A percentile compares a stretch with the other conserved stretches of the same genome.
phyloP scores from a whole-genome alignment of 2,329 filamentous ascomycete species.

The Aaosphaeria pasadenensis region DNA sequence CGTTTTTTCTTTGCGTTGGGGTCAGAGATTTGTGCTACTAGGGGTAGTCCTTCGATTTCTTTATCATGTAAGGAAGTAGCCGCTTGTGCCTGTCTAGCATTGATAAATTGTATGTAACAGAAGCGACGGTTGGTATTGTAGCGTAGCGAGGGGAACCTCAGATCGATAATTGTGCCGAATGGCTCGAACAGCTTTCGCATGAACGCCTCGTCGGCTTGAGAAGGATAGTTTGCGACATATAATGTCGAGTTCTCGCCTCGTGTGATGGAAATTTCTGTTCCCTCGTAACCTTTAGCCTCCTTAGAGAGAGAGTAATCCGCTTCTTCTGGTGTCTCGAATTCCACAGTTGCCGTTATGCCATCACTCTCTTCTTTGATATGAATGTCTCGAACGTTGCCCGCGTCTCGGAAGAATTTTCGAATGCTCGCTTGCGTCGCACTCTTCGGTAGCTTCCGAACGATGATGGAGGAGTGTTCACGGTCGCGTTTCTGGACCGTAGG shows the following conservation, averaged over 20 bases:
- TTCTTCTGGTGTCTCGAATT: slow-evolving; percentile 80
- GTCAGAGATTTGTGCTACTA: slow-evolving; percentile 81
- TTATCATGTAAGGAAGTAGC: slow-evolving; percentile 73
- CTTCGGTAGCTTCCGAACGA: slow-evolving; percentile 72
- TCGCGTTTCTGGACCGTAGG: slow-evolving; percentile 64
- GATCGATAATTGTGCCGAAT: slow-evolving; percentile 78
- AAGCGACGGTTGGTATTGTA: slow-evolving; percentile 86
- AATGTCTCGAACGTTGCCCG: slow-evolving; percentile 78
- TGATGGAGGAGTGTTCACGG: slow-evolving; percentile 82
- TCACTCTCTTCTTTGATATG: slow-evolving; percentile 62
- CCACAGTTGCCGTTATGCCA: slow-evolving; percentile 71
- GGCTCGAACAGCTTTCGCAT: slow-evolving; percentile 63
- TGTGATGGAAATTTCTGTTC: slow-evolving; percentile 69
- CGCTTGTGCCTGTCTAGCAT: slow-evolving; percentile 35
- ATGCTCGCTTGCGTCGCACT: slow-evolving; percentile 70
- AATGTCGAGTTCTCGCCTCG: slow-evolving; percentile 77
- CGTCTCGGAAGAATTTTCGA: slow-evolving; percentile 87
- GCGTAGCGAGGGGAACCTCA: slow-evolving; percentile 89
- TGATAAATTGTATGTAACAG: slow-evolving; percentile 90
- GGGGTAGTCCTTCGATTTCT: slow-evolving; percentile 62
- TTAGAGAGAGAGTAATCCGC: slow-evolving; percentile 77
- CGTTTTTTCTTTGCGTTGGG: slow-evolving; percentile 75
- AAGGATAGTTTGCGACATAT: slow-evolving; percentile 88
- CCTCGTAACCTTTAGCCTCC: slow-evolving; percentile 75
- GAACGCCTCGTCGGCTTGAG: slow-evolving; percentile 67